Percentiles rank a stretch among this genome's conserved stretches.
phyloP scores from a whole-genome alignment of 2,329 filamentous ascomycete genomes.

The Cucurbitaria berberidis region DNA sequence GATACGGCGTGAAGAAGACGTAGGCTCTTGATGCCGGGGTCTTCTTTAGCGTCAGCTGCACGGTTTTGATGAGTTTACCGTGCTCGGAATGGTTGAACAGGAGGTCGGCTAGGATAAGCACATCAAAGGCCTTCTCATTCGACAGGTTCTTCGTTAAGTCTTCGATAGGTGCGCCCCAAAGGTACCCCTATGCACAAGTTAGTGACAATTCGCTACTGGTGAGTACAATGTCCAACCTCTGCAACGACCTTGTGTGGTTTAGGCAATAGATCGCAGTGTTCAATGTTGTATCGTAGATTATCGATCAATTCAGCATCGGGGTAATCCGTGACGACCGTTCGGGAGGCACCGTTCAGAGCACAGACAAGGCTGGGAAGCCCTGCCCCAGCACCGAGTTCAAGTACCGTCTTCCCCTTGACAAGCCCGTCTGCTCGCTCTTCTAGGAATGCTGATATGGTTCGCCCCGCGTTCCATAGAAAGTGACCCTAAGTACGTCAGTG shows the following conservation, averaged over 20 bases:
- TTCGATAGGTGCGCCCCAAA: slow-evolving; percentile 76
- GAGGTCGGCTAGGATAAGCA: slow-evolving; percentile 85
- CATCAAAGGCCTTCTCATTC: slow-evolving; percentile 67
- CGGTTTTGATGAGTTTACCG: slow-evolving; percentile 73
- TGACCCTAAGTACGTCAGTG: slow-evolving; percentile 64
- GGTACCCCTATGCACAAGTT: slow-evolving; percentile 65
- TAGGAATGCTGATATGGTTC: slow-evolving; percentile 77
- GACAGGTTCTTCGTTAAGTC: slow-evolving; percentile 66
- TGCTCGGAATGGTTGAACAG: slow-evolving; percentile 93
- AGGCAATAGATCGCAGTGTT: slow-evolving; percentile 57
- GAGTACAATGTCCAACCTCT: slow-evolving; percentile 32
- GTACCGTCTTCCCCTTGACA: slow-evolving; percentile 71
- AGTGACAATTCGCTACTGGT: slow-evolving; percentile 7
- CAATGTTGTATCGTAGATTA: slow-evolving; percentile 79
- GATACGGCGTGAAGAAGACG: slow-evolving; percentile 93
- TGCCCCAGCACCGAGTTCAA: slow-evolving; percentile 88
- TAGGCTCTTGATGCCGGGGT: slow-evolving; percentile 67
- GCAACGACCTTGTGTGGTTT: slow-evolving; percentile 48
- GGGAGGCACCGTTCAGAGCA: slow-evolving; percentile 70
- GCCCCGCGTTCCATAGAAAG: slow-evolving; percentile 88
- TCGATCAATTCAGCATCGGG: slow-evolving; percentile 82
- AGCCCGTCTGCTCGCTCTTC: slow-evolving; percentile 68
- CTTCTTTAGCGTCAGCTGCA: slow-evolving; percentile 69
- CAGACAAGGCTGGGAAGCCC: slow-evolving; percentile 83
- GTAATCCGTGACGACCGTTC: slow-evolving; percentile 83